phyloP scores from a whole-genome alignment of 2,329 filamentous ascomycete species.

The Dothistroma pini region DNA sequence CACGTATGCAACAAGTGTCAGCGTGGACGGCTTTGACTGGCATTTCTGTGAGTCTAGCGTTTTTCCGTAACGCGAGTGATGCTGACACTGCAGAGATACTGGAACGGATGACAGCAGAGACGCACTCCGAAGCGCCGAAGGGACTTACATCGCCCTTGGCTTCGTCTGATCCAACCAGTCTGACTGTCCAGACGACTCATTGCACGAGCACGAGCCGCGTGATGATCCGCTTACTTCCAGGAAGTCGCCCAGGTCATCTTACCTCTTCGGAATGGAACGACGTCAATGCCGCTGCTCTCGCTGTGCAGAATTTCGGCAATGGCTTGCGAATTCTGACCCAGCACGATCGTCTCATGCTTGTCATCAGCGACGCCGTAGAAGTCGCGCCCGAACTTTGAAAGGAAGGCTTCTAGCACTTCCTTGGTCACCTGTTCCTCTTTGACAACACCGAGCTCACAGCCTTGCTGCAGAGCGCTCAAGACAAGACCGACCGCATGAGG shows the following conservation, averaged over 20 bases:
- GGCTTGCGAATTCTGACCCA: constrained; percentile 54
- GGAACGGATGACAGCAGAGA: neutral
- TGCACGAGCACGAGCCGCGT: neutral
- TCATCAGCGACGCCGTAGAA: constrained; percentile 55
- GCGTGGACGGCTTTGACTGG: constrained; percentile 5
- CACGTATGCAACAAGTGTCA: constrained; percentile 1
- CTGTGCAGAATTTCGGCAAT: constrained; percentile 55
- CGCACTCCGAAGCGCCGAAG: constrained; percentile 9
- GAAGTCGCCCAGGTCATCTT: constrained; percentile 57
- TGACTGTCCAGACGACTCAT: neutral
- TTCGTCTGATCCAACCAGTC: constrained; percentile 1
- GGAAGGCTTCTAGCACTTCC: constrained; percentile 56
- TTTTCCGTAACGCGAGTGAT: neutral
- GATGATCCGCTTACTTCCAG: constrained; percentile 37
- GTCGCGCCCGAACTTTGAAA: constrained; percentile 53
- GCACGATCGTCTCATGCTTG: constrained; percentile 51
- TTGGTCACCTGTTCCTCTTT: constrained; percentile 52
- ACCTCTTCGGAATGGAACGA: constrained; percentile 63
- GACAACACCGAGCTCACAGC: constrained; percentile 53
- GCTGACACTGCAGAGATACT: constrained; percentile 8
- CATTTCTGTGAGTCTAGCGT: constrained; percentile 3
- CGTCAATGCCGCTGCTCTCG: constrained; percentile 51
- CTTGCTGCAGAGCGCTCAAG: constrained; percentile 62
- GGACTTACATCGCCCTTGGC: constrained; percentile 5
- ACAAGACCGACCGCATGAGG: constrained; percentile 65